phyloP scores from a whole-genome alignment of 202 grass and related monocot genomes.

The Dendrocalamus latiflorus region DNA sequence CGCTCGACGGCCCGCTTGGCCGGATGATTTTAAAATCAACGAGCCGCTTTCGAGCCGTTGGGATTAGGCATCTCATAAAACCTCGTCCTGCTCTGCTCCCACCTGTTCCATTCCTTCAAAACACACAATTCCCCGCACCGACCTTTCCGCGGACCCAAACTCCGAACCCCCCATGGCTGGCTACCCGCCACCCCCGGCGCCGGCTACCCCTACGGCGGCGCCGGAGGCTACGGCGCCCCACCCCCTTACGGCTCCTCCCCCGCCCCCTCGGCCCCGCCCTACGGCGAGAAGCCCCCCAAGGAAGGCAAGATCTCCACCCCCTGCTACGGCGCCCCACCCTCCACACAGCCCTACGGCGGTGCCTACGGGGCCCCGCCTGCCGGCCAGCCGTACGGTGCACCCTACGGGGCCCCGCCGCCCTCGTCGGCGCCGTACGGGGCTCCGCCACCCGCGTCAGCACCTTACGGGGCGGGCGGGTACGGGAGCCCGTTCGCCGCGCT shows the following conservation, averaged over 20 bases:
- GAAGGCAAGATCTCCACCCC: conserved; percentile 41
- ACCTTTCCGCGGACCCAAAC: no score
- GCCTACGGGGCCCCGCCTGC: conserved; percentile 28
- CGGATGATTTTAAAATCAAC: no score
- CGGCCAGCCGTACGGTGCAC: conserved; percentile 9
- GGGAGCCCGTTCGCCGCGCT: conserved; percentile 64
- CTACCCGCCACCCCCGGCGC: not conserved
- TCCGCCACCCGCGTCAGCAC: not conserved
- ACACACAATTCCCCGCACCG: no score
- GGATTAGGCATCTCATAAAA: no score
- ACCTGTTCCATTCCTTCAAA: no score
- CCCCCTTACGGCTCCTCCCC: not conserved
- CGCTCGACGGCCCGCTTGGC: no score
- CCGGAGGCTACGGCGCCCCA: not conserved
- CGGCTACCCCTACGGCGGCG: not conserved
- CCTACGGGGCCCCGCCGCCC: conserved; percentile 10
- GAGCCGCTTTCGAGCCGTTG: no score
- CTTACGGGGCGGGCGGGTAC: conserved; percentile 20
- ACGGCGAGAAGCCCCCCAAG: conserved; percentile 23
- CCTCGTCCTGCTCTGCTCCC: no score
- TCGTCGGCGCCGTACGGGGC: not conserved
- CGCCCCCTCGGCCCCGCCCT: not conserved
- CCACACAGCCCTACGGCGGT: conserved; percentile 5
- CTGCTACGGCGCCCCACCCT: conserved; percentile 15
- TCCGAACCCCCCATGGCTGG: no score